Percentiles rank a stretch among this genome's conserved stretches.
These are phyloP conservation scores for Chlorencoelia australis DNA, from an alignment of 2,329 filamentous ascomycete genomes.

Conservation along the genomic window DNA sequence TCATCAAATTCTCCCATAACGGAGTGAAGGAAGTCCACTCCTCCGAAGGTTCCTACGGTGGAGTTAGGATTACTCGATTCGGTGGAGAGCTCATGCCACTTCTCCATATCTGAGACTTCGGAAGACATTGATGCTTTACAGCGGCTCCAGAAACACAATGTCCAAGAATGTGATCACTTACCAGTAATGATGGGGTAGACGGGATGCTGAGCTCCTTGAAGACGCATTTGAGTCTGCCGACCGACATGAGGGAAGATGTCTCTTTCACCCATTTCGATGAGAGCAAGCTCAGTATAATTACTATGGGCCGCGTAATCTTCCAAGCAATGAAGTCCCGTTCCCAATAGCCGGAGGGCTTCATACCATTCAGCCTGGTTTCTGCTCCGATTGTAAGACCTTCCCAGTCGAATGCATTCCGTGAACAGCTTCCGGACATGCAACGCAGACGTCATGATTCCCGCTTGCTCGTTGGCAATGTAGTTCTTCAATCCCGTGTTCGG, in stretches of 20 bases:
- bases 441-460: conserved; percentile 73
- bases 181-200: conserved; percentile 83
- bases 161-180: too few species aligned
- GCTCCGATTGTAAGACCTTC: conserved; percentile 57
- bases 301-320: conserved; percentile 92
- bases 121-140: too few species aligned
- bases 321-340: conserved; percentile 81
- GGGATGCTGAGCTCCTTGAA: conserved; percentile 52
- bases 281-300: conserved; percentile 81
- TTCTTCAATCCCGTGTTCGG: conserved; percentile 73
- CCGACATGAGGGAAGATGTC: conserved; percentile 85
- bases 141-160: too few species aligned
- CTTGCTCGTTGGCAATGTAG: conserved; percentile 81
- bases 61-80: too few species aligned
- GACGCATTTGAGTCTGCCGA: conserved; percentile 55
- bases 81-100: too few species aligned
- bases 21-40: conserved; percentile 87
- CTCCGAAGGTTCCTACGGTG: conserved; percentile 95
- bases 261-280: conserved; percentile 76
- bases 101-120: too few species aligned
- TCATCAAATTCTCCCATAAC: conserved; percentile 74
- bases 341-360: conserved; percentile 76
- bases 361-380: conserved; percentile 68
- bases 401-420: conserved; percentile 65
- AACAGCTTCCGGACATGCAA: conserved; percentile 67